phyloP scores from a whole-genome alignment of 2,329 filamentous ascomycete genomes.

The Monilinia aucupariae region DNA sequence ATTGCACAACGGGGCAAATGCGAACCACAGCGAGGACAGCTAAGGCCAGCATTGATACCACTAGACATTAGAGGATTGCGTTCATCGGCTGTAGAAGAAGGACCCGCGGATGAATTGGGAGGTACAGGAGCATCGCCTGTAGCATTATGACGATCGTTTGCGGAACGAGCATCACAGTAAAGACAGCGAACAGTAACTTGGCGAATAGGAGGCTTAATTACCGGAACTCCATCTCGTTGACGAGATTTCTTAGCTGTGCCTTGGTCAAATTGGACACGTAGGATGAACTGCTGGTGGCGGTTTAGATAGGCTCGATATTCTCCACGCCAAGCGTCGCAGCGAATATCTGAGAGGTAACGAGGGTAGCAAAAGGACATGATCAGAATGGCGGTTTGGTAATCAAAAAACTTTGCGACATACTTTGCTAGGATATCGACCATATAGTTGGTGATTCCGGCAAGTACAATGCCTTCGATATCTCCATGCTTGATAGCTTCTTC shows the following conservation, averaged over 20 bases:
- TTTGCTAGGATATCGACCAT: slow-evolving; percentile 70
- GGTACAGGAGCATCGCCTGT: slow-evolving; percentile 17
- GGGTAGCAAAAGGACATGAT: slow-evolving; percentile 70
- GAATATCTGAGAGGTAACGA: slow-evolving; percentile 69
- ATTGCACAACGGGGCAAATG: slow-evolving; percentile 63
- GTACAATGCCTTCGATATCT: slow-evolving; percentile 70
- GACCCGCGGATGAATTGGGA: slow-evolving; percentile 19
- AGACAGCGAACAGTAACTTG: slow-evolving; percentile 72
- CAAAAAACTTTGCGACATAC: slow-evolving; percentile 69
- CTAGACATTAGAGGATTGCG: slow-evolving; percentile 54
- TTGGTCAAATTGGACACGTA: slow-evolving; percentile 72
- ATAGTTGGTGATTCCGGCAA: slow-evolving; percentile 69
- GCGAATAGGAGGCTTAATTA: slow-evolving; percentile 58
- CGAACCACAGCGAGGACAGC: slow-evolving; percentile 61
- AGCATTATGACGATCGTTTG: slow-evolving; percentile 36
- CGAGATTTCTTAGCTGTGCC: slow-evolving; percentile 64
- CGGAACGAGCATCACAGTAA: slow-evolving; percentile 63
- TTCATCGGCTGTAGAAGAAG: slow-evolving; percentile 26
- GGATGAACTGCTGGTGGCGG: slow-evolving; percentile 67
- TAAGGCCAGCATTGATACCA: slow-evolving; percentile 54
- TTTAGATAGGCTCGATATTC: slow-evolving; percentile 67
- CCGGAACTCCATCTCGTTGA: slow-evolving; percentile 57
- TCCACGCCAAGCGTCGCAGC: slow-evolving; percentile 68
- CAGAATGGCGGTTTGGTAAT: slow-evolving; percentile 73
- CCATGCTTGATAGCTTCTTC: slow-evolving; percentile 56